Conservation (phyloP, 352 stramenopile genomes). For the Globisporangium iwayamae region DNA sequence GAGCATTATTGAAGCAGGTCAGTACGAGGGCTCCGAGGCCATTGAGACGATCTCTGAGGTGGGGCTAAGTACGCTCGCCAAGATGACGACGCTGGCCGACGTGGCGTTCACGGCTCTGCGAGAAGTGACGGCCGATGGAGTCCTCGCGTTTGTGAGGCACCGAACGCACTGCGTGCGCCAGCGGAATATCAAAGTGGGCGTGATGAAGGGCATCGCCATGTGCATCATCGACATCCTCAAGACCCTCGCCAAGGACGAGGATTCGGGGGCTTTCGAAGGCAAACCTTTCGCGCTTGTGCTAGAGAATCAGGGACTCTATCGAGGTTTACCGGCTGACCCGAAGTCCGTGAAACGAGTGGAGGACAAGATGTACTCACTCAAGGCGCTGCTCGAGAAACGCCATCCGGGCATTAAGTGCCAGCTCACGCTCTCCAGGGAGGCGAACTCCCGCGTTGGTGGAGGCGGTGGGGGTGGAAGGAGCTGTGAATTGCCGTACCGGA, state of each 20-base stretch:
- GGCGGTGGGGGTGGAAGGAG: too few species aligned
- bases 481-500: constrained; percentile 17
- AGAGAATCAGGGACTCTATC: constrained; percentile 31
- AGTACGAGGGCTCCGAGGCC: constrained; percentile 29
- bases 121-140: constrained; percentile 16
- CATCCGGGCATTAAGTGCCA: constrained; percentile 38
- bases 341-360: constrained; percentile 25
- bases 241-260: constrained; percentile 21
- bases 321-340: constrained; percentile 20
- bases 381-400: constrained; percentile 17
- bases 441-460: neutral
- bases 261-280: constrained; percentile 17
- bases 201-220: constrained; percentile 30
- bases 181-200: constrained; percentile 40
- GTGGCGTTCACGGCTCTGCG: constrained; percentile 31
- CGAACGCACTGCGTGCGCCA: constrained; percentile 27
- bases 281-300: constrained; percentile 36
- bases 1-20: constrained; percentile 26
- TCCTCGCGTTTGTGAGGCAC: constrained; percentile 27
- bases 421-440: constrained; percentile 29
- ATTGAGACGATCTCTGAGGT: constrained; percentile 27
- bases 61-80: constrained; percentile 27
- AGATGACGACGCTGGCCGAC: constrained; percentile 36
- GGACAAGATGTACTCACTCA: constrained; percentile 21
- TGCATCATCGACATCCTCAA: constrained; percentile 30